Evolutionary conservation across 1,139 yeast species (phyloP).

Genomic region (Diutina neorugosa): DNA sequence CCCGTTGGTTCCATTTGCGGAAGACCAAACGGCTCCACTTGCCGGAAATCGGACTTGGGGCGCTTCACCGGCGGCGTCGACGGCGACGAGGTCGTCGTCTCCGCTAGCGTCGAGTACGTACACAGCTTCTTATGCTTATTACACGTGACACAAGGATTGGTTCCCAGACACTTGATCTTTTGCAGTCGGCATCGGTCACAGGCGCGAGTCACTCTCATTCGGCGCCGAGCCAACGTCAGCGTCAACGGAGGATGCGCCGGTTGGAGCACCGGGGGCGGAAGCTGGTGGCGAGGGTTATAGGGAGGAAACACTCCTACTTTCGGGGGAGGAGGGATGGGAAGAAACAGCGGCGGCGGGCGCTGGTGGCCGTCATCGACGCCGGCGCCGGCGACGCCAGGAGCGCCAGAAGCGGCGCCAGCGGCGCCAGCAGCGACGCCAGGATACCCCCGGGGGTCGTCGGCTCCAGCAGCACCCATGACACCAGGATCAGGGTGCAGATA

Average conservation of each 20-base stretch:
- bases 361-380: background rate
- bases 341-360: background rate
- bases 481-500: background rate
- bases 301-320: background rate
- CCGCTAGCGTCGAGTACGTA: conserved; percentile 9
- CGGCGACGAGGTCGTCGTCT: background rate
- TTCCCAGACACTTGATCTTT: conserved; percentile 53
- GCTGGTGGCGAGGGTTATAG: background rate
- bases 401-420: no score
- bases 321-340: background rate
- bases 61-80: background rate
- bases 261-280: conserved; percentile 3
- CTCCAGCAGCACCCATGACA: background rate
- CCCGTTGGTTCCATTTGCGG: background rate
- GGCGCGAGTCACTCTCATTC: conserved; percentile 39
- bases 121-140: conserved; percentile 32
- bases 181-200: conserved; percentile 45
- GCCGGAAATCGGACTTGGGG: background rate
- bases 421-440: no score
- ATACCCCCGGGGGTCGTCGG: background rate
- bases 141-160: conserved; percentile 42
- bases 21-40: conserved; percentile 1
- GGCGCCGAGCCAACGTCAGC: conserved; percentile 4
- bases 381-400: background rate
- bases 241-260: background rate